Conservation (phyloP, 2,329 filamentous ascomycete genomes). For the Coniella lustricola region DNA sequence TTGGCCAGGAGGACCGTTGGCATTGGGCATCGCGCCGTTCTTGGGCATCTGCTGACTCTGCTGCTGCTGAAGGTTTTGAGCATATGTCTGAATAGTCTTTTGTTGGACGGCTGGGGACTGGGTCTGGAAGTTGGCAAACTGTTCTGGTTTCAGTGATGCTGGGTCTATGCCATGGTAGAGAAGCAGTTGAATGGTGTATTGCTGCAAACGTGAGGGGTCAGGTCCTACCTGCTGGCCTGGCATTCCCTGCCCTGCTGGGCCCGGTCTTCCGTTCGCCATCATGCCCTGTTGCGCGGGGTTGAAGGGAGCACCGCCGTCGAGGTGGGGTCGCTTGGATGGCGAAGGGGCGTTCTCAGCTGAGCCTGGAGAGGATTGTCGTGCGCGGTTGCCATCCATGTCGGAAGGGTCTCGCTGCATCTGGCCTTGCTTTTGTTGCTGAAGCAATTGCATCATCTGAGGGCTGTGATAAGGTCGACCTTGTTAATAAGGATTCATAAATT, state of each 20-base stretch:
- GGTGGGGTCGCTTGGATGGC: conserved; percentile 80
- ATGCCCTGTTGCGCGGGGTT: conserved; percentile 64
- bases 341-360: conserved; percentile 84
- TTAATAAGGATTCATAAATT: background rate
- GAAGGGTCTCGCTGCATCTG: conserved; percentile 86
- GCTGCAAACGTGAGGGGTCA: conserved; percentile 36
- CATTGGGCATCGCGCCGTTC: conserved; percentile 66
- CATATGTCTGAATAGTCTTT: conserved; percentile 84
- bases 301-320: conserved; percentile 66
- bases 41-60: conserved; percentile 75
- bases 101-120: conserved; percentile 57
- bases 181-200: conserved; percentile 49
- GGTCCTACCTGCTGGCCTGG: conserved; percentile 60
- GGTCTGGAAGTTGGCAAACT: conserved; percentile 60
- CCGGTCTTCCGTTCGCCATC: conserved; percentile 66
- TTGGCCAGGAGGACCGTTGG: conserved; percentile 64
- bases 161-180: conserved; percentile 68
- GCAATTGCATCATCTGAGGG: conserved; percentile 63
- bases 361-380: conserved; percentile 73
- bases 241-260: conserved; percentile 53
- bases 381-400: conserved; percentile 76
- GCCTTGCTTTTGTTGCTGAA: conserved; percentile 58
- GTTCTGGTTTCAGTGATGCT: conserved; percentile 63
- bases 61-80: conserved; percentile 75
- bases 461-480: conserved; percentile 29